These are phyloP conservation scores for Fusarium nygamai DNA, from an alignment of 2,329 filamentous ascomycete species.

Conservation along the genomic window DNA sequence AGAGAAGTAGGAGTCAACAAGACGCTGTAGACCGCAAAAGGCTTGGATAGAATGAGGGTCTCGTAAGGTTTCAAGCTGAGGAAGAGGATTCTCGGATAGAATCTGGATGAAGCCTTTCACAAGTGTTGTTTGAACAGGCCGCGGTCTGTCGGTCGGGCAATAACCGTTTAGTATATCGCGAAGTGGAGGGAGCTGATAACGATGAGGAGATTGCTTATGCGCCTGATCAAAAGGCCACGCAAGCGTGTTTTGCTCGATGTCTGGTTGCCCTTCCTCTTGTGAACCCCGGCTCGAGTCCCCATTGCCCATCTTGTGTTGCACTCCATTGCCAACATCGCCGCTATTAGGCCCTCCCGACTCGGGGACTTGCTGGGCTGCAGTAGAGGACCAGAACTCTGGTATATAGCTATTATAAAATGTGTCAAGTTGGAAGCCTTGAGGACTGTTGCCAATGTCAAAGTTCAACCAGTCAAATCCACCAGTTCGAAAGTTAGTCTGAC, in stretches of 20 bases:
- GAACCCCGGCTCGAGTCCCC: neutral
- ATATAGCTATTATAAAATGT: neutral
- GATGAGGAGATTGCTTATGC: neutral
- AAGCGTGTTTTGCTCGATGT: neutral
- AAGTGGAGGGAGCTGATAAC: neutral
- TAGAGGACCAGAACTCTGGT: neutral
- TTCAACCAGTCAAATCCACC: neutral
- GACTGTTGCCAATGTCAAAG: neutral
- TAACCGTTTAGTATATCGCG: neutral
- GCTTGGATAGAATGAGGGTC: neutral
- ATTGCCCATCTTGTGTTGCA: neutral
- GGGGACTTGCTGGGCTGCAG: neutral
- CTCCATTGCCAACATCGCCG: neutral
- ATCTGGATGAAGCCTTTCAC: neutral
- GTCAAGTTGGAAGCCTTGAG: neutral
- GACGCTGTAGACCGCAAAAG: neutral
- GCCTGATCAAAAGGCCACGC: slow-evolving; percentile 1
- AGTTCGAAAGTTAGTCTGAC: neutral
- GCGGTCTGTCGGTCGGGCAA: neutral
- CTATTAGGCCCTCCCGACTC: neutral
- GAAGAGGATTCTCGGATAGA: neutral
- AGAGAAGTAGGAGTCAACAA: neutral
- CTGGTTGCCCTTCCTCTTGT: fast-evolving
- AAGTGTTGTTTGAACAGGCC: neutral
- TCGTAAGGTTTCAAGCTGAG: neutral